Percentiles rank a stretch among this genome's conserved stretches.
Conservation (phyloP, 345 rosid genomes). For the Carallia brachiata region DNA sequence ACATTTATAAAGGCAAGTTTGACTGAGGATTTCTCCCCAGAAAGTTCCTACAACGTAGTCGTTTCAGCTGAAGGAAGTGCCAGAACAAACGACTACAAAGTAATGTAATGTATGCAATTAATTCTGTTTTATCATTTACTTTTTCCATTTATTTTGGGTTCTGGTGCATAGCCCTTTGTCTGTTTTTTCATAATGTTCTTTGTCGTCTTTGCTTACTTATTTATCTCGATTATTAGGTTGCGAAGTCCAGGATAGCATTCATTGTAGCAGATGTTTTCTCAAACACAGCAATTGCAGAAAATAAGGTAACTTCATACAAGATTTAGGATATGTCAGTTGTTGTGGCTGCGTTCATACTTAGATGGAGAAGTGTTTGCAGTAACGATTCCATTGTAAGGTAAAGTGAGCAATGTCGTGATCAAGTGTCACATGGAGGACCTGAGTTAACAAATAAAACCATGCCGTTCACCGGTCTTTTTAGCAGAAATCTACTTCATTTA, state of each 20-base stretch:
- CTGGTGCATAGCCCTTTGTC: neutral
- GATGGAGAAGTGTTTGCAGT: no score
- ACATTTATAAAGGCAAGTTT: constrained; percentile 77
- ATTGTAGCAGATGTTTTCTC: constrained; percentile 85
- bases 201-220: constrained; percentile 7
- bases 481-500: no score
- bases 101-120: constrained; percentile 95
- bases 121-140: constrained; percentile 23
- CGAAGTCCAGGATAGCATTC: constrained; percentile 69
- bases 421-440: no score
- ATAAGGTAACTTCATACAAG: constrained; percentile 51
- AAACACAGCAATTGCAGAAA: constrained; percentile 82
- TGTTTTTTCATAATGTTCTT: neutral
- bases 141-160: neutral
- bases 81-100: constrained; percentile 77
- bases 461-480: no score
- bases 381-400: no score
- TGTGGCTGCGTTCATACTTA: neutral
- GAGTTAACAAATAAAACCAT: no score
- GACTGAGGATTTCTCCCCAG: constrained; percentile 76
- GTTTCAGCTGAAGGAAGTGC: constrained; percentile 70
- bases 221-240: constrained; percentile 44
- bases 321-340: neutral
- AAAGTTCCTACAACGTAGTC: constrained; percentile 75
- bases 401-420: no score